phyloP scores from a whole-genome alignment of 495 filamentous ascomycete species.

The Tuber melanosporum region DNA sequence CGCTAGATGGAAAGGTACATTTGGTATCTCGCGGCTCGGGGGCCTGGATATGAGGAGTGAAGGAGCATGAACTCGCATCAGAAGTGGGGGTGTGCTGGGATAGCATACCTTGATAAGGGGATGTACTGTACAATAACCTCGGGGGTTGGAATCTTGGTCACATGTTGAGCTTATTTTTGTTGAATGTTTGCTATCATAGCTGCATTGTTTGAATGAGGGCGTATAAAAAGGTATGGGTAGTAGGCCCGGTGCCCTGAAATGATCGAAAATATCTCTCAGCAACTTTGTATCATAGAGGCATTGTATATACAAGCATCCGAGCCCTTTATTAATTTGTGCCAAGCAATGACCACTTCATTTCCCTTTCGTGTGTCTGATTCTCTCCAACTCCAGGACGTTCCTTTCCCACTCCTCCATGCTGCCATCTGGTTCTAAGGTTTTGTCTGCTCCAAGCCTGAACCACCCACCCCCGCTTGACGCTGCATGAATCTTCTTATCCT shows the following conservation, averaged over 20 bases:
- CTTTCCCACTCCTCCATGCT: slow-evolving; percentile 46
- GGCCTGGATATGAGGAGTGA: not conserved
- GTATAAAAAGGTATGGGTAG: not conserved
- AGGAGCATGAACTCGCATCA: not conserved
- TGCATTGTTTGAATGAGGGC: not conserved
- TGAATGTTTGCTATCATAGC: not conserved
- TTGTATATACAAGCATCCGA: not conserved
- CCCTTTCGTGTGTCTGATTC: slow-evolving; percentile 46
- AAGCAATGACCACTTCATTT: not conserved
- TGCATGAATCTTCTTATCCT: slow-evolving; percentile 48
- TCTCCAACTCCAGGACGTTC: slow-evolving; percentile 47
- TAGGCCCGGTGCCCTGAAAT: not conserved
- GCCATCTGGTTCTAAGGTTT: slow-evolving; percentile 29
- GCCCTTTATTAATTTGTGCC: not conserved
- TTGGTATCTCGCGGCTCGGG: not conserved
- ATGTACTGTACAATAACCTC: not conserved
- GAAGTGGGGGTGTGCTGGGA: not conserved
- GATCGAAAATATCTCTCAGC: not conserved
- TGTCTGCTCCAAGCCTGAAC: slow-evolving; percentile 51
- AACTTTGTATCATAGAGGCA: not conserved
- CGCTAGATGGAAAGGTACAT: not conserved
- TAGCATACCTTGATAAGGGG: not conserved
- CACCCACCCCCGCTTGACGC: slow-evolving; percentile 39
- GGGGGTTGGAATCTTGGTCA: not conserved
- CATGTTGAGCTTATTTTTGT: not conserved